These are phyloP conservation scores for Peniophora sp. DNA, from an alignment of 1,284 basidiomycete species.

Conservation along the genomic window DNA sequence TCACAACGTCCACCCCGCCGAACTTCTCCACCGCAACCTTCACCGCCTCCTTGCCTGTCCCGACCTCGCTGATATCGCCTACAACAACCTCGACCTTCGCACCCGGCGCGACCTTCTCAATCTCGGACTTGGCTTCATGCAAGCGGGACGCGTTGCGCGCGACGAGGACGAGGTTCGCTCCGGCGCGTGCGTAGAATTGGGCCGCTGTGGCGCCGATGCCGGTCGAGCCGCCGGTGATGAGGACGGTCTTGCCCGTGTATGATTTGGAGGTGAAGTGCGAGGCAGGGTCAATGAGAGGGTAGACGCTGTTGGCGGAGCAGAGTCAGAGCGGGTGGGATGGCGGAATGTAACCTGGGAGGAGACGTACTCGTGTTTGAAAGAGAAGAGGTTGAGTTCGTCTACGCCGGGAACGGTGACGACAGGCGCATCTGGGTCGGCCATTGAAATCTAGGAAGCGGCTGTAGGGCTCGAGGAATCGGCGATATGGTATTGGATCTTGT, in stretches of 20 bases:
- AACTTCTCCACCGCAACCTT: slow-evolving; percentile 5
- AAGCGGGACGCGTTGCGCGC: not conserved
- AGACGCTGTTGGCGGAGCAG: not conserved
- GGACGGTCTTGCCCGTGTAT: not conserved
- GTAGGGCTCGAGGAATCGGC: no score
- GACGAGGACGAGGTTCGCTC: not conserved
- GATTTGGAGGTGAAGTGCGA: not conserved
- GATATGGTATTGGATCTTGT: no score
- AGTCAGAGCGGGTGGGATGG: not conserved
- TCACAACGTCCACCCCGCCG: slow-evolving; percentile 8
- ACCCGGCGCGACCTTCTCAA: not conserved
- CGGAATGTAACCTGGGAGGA: no score
- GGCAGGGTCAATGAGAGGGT: not conserved
- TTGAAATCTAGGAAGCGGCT: no score
- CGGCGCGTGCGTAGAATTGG: not conserved
- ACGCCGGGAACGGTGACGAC: not conserved
- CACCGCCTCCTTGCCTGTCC: slow-evolving; percentile 3
- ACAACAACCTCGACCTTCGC: not conserved
- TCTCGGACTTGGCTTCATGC: not conserved
- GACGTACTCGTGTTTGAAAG: not conserved
- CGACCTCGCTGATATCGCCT: not conserved
- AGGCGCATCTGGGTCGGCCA: no score
- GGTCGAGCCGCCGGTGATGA: not conserved
- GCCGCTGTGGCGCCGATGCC: not conserved
- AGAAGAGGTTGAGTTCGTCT: not conserved